Evolutionary conservation across 2,329 filamentous ascomycete species (phyloP).

Genomic region (Microdochium bolleyi): DNA sequence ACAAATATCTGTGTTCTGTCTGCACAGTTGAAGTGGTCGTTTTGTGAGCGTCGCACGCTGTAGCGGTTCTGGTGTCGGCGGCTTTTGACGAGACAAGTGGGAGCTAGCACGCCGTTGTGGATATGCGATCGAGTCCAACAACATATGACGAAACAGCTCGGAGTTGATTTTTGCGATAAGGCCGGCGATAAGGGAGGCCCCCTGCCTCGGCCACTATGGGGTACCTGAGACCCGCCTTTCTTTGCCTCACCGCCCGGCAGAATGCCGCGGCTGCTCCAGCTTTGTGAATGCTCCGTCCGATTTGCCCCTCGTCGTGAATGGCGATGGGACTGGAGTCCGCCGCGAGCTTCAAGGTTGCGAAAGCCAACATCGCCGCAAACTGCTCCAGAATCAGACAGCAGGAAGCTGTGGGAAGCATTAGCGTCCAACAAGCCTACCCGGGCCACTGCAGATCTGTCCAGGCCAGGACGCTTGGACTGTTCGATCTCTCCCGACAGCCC

Average conservation of each 20-base stretch:
- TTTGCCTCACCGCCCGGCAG: neutral
- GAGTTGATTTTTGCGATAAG: neutral
- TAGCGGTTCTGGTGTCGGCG: neutral
- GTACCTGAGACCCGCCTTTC: neutral
- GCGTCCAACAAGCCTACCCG: no score
- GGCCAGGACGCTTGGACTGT: no score
- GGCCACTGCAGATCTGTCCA: no score
- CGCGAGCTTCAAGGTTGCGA: no score
- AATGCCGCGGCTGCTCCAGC: neutral
- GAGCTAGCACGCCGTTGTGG: neutral
- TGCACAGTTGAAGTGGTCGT: no score
- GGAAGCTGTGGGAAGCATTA: no score
- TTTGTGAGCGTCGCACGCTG: neutral
- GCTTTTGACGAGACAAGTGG: neutral
- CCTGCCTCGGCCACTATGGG: neutral
- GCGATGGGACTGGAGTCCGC: neutral
- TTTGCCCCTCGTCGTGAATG: neutral
- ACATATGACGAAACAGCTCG: neutral
- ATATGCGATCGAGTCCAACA: no score
- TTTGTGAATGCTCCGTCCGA: neutral
- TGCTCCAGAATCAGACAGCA: no score
- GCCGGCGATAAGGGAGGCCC: neutral
- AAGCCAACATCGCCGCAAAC: no score
- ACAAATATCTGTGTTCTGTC: no score
- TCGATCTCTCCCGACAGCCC: no score